Evolutionary conservation across 805 yeast species (phyloP), one percentile per base, ranked within the genome.

Genomic region (Schwanniomyces polymorphus): DNA sequence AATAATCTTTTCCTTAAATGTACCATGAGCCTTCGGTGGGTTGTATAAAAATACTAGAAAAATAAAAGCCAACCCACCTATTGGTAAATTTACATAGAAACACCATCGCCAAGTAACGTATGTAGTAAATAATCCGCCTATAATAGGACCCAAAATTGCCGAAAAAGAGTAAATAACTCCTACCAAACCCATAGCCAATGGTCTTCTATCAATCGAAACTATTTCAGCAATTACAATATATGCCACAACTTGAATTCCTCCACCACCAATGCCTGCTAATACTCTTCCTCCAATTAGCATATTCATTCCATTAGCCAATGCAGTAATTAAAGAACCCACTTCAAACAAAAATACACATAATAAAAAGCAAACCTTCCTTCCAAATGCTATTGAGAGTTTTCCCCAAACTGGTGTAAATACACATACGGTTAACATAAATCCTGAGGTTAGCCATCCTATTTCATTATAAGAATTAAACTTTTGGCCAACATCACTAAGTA

Each of bases 51-150:
- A 50, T 8, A 70, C 42, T 17, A 80, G 60, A 7, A 70, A 50
- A 0, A 59, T 59, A 17, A 68, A 52, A 0, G 82, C 77, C 1
- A 69, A 47, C 1, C 84, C 88, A 12, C 88, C 87, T 37, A 84
- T 62, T 3, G 88, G 88, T 29, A 86, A 61, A 58, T 85, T 86
- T 52, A 86, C 72, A 61, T 81, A 86, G 59, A 84, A 86, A 56
- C 87, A 80, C 89, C 91, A 85, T 58, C 90, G 71, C 90, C 91
- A 85, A n/a, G 79, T 63, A 7, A 74, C 79, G 41, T 74, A 63
- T 2, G 77, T 60, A 2, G 87, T 74, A 48, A 85, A 76, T 0
- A 81, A 82, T 40, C 89, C 89, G 10, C 89, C 89, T 18, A 85
- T 58, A 17, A 82, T 61, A 0, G 90, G 89, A 0, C 89, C 90